phyloP scores from a whole-genome alignment of 148 eudicot species.

The Suaeda aralocaspica region DNA sequence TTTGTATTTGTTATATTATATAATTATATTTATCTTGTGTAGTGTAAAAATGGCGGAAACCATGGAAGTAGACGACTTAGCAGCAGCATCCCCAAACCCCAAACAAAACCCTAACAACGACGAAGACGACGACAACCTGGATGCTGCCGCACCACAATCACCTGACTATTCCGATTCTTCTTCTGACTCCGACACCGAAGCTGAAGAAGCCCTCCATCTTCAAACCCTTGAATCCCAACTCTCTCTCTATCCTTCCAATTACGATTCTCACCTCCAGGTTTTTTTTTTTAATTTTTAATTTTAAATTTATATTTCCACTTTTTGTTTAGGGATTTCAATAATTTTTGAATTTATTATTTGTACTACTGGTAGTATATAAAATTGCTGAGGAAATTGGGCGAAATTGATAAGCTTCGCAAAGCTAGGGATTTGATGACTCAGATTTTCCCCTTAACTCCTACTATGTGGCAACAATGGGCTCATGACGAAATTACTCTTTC shows the following conservation, averaged over 20 bases:
- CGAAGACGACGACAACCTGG: not conserved
- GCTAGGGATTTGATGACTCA: conserved; percentile 82
- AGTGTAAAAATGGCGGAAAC: conserved; percentile 26
- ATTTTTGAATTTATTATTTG: not conserved
- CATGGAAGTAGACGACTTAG: not conserved
- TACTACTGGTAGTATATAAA: conserved; percentile 50
- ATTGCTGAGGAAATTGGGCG: conserved; percentile 75
- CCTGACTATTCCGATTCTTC: conserved; percentile 42
- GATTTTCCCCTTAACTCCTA: conserved; percentile 64
- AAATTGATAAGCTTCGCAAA: conserved; percentile 69
- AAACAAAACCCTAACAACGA: conserved; percentile 6
- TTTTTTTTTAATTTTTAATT: not conserved
- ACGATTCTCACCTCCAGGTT: conserved; percentile 77
- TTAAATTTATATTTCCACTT: not conserved
- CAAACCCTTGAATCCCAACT: conserved; percentile 75
- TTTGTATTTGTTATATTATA: too few species aligned
- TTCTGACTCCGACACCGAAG: conserved; percentile 64
- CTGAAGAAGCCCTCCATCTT: conserved; percentile 38
- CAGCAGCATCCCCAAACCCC: not conserved
- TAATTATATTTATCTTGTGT: too few species aligned
- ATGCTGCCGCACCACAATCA: not conserved
- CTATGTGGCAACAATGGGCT: conserved; percentile 95
- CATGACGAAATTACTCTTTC: conserved; percentile 64
- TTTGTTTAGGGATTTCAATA: not conserved
- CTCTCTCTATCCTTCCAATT: conserved; percentile 48